Evolutionary conservation across 176 grass and related monocot genomes (phyloP).

Genomic region (Triticum monococcum): DNA sequence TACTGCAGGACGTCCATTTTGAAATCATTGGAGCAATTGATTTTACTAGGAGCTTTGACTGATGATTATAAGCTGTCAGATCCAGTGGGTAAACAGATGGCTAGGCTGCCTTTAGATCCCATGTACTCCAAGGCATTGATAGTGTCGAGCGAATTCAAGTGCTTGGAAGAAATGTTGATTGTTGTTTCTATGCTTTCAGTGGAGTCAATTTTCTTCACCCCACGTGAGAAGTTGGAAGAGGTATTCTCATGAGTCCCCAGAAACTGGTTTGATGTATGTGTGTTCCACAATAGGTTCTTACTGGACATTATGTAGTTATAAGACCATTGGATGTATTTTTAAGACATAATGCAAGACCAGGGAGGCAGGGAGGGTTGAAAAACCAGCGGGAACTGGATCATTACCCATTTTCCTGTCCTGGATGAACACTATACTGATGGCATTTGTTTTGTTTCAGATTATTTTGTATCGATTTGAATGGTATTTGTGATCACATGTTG

Average conservation of each 20-base stretch:
- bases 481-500: not conserved
- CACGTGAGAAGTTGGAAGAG: slow-evolving; percentile 90
- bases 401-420: not conserved
- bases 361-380: not conserved
- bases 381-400: not conserved
- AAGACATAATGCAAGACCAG: not conserved
- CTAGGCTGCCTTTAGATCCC: slow-evolving; percentile 89
- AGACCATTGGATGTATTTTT: not conserved
- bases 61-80: slow-evolving; percentile 87
- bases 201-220: slow-evolving; percentile 92
- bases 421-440: not conserved
- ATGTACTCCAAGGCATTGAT: slow-evolving; percentile 94
- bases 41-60: slow-evolving; percentile 77
- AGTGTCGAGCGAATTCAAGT: slow-evolving; percentile 75
- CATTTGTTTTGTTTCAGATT: not conserved
- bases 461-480: not conserved
- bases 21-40: slow-evolving; percentile 89
- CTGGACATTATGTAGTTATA: not conserved
- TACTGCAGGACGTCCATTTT: slow-evolving; percentile 75
- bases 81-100: slow-evolving; percentile 86
- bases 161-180: slow-evolving; percentile 98
- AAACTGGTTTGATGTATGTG: not conserved
- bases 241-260: slow-evolving; percentile 34
- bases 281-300: not conserved
- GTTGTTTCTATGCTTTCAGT: slow-evolving; percentile 97